Evolutionary conservation across 1,139 yeast species (phyloP).

Genomic region (Spencermartinsiella ligniputridi): DNA sequence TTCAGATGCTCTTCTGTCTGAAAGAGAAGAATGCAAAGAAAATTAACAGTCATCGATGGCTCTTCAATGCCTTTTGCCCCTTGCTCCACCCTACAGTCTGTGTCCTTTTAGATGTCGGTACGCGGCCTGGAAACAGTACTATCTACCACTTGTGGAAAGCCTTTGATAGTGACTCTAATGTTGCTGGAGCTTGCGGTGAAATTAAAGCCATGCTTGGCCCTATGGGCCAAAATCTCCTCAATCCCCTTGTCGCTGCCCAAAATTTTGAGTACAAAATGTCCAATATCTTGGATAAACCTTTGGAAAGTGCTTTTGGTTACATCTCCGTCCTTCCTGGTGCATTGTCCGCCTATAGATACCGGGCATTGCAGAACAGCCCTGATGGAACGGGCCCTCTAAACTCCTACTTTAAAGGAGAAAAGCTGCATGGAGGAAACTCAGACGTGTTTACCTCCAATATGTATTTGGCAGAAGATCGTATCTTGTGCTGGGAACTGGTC

Average conservation of each 20-base stretch:
- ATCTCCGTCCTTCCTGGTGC: conserved; percentile 84
- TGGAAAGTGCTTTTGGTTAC: conserved; percentile 79
- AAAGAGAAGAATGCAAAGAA: conserved; percentile 87
- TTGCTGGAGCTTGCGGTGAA: conserved; percentile 98
- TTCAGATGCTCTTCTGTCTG: conserved; percentile 83
- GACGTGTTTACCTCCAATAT: conserved; percentile 94
- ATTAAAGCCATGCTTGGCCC: conserved; percentile 91
- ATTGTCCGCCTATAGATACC: conserved; percentile 82
- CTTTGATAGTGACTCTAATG: conserved; percentile 90
- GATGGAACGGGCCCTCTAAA: conserved; percentile 92
- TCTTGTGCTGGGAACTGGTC: conserved; percentile 93
- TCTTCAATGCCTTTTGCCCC: conserved; percentile 90
- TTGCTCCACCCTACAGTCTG: conserved; percentile 83
- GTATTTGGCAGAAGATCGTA: conserved; percentile 97
- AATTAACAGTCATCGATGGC: conserved; percentile 93
- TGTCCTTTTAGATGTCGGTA: conserved; percentile 84
- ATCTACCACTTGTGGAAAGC: conserved; percentile 94
- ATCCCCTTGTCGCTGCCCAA: conserved; percentile 85
- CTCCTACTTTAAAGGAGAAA: conserved; percentile 88
- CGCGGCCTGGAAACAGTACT: conserved; percentile 80
- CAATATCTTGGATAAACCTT: conserved; percentile 76
- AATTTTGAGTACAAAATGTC: conserved; percentile 82
- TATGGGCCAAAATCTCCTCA: conserved; percentile 70
- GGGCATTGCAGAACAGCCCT: conserved; percentile 76
- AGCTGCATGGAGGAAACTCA: conserved; percentile 49